phyloP scores from a whole-genome alignment of 352 stramenopile species.

The Phytophthora syringae region DNA sequence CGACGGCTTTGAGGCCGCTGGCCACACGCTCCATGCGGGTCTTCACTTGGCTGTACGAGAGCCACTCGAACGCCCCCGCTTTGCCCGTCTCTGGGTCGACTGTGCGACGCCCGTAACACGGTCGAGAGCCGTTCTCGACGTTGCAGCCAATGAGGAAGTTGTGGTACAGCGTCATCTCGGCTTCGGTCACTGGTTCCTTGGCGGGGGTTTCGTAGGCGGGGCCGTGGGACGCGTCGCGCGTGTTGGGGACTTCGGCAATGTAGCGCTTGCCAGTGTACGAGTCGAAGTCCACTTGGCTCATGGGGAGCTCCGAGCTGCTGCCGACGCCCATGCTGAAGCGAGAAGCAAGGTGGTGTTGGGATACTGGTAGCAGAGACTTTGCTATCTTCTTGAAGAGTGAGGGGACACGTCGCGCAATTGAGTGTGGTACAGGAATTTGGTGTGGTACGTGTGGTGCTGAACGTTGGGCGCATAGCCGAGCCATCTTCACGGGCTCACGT shows the following conservation, averaged over 20 bases:
- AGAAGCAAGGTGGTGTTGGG: too few relatives aligned
- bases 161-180: constrained; percentile 52
- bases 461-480: too few relatives aligned
- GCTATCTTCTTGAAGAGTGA: too few relatives aligned
- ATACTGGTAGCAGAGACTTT: too few relatives aligned
- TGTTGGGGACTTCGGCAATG: constrained; percentile 45
- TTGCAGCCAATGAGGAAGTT: constrained; percentile 44
- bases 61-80: constrained; percentile 60
- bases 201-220: constrained; percentile 44
- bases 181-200: constrained; percentile 34
- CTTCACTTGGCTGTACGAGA: constrained; percentile 60
- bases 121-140: constrained; percentile 19
- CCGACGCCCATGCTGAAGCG: constrained; percentile 65
- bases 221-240: constrained; percentile 45
- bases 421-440: too few relatives aligned
- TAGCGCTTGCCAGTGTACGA: constrained; percentile 55
- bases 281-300: constrained; percentile 69
- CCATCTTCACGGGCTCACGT: too few relatives aligned
- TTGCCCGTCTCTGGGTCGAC: constrained; percentile 43
- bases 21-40: constrained; percentile 43
- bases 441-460: too few relatives aligned
- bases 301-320: constrained; percentile 40
- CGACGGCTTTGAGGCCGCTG: too few relatives aligned
- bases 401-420: too few relatives aligned
- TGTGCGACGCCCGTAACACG: constrained; percentile 43